Evolutionary conservation across 2,329 filamentous ascomycete species (phyloP).

Genomic region (Ophiocordyceps unilateralis): DNA sequence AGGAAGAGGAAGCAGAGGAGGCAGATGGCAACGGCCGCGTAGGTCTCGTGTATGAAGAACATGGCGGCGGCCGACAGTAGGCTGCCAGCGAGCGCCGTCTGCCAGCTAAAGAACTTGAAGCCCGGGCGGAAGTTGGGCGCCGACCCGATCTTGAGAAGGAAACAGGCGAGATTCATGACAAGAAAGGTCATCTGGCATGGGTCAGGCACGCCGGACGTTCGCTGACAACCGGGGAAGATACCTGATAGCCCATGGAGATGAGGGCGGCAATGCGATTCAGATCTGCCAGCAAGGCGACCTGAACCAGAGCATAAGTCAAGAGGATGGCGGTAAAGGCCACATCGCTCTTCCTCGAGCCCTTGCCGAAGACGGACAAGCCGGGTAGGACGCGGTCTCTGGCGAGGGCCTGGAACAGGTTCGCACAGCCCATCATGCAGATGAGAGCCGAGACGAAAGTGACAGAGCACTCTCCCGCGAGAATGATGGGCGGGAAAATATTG

Average conservation of each 20-base stretch:
- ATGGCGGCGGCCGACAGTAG: conserved; percentile 65
- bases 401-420: conserved; percentile 71
- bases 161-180: conserved; percentile 75
- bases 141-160: conserved; percentile 70
- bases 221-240: conserved; percentile 7
- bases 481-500: conserved; percentile 56
- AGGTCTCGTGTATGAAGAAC: conserved; percentile 78
- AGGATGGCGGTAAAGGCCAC: conserved; percentile 64
- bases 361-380: conserved; percentile 55
- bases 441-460: conserved; percentile 71
- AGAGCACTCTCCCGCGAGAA: conserved; percentile 68
- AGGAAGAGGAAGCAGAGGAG: conserved; percentile 63
- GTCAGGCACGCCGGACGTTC: not conserved
- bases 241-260: conserved; percentile 78
- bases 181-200: conserved; percentile 65
- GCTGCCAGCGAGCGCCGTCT: conserved; percentile 59
- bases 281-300: conserved; percentile 65
- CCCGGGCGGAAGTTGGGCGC: conserved; percentile 79
- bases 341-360: conserved; percentile 53
- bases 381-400: conserved; percentile 65
- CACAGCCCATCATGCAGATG: conserved; percentile 74
- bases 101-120: conserved; percentile 80
- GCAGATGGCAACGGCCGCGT: conserved; percentile 58
- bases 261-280: conserved; percentile 80
- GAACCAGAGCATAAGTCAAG: conserved; percentile 57